Evolutionary conservation across 768 basidiomycete species (phyloP).

Genomic region (Agaricus sinodeliciosus): DNA sequence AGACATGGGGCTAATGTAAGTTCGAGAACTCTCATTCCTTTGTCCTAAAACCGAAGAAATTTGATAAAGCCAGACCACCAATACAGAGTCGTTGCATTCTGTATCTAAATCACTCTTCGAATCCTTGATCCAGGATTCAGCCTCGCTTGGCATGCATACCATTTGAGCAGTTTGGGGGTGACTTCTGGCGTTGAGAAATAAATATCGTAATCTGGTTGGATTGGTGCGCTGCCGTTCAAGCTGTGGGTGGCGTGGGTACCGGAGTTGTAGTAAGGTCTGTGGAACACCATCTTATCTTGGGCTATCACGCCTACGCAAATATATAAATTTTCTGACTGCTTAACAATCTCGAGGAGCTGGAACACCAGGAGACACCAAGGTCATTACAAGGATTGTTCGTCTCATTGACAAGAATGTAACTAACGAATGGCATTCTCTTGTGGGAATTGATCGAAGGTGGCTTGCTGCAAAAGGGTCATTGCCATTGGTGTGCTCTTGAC

Average conservation of each 20-base stretch:
- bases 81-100: no score
- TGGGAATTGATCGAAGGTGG: background rate
- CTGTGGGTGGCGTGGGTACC: background rate
- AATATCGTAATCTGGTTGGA: no score
- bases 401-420: background rate
- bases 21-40: no score
- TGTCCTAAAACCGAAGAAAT: no score
- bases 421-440: no score
- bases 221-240: conserved; percentile 4
- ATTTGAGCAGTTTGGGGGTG: background rate
- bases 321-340: no score
- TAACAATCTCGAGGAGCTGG: background rate
- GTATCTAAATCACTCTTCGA: no score
- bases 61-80: no score
- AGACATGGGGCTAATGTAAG: no score
- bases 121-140: no score
- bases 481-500: background rate
- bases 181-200: background rate
- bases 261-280: conserved; percentile 3
- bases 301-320: no score
- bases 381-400: conserved; percentile 2
- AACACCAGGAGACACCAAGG: background rate
- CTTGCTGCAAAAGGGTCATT: background rate
- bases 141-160: background rate
- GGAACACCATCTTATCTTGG: no score